Conservation (phyloP, 1,139 yeast species). For the Scheffersomyces lignicola region DNA sequence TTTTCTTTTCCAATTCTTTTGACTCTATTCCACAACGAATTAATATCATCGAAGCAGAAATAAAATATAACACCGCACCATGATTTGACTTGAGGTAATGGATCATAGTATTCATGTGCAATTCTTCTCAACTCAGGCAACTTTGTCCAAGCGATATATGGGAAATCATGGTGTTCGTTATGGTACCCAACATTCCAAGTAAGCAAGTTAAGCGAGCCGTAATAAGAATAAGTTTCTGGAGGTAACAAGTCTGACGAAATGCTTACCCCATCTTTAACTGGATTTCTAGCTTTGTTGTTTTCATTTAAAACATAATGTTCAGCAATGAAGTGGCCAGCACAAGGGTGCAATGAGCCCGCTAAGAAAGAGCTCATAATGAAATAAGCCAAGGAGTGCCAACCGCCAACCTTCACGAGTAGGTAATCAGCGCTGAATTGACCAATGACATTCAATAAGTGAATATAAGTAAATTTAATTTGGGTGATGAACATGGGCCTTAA, state of each 20-base stretch:
- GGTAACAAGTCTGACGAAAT: constrained; percentile 46
- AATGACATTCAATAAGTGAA: constrained; percentile 69
- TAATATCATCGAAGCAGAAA: constrained; percentile 67
- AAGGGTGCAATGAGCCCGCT: constrained; percentile 91
- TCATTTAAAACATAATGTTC: constrained; percentile 79
- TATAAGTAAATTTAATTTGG: constrained; percentile 67
- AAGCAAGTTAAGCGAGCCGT: constrained; percentile 71
- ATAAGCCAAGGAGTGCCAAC: constrained; percentile 63
- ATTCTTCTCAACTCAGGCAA: constrained; percentile 63
- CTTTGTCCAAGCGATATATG: constrained; percentile 88
- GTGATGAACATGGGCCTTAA: constrained; percentile 86
- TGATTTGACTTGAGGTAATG: constrained; percentile 72
- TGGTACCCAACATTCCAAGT: constrained; percentile 96
- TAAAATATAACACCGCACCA: constrained; percentile 79
- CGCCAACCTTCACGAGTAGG: constrained; percentile 58
- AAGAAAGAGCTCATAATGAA: constrained; percentile 76
- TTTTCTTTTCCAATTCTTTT: constrained; percentile 55
- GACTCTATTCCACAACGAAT: constrained; percentile 78
- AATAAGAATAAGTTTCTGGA: constrained; percentile 83
- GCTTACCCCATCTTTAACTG: constrained; percentile 18
- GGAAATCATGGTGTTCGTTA: constrained; percentile 94
- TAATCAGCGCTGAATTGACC: constrained; percentile 61
- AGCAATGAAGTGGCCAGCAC: constrained; percentile 94
- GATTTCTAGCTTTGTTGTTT: constrained; percentile 47
- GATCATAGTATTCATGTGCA: constrained; percentile 81